Conservation (phyloP, 73 alveolate species). For the Uronychia binucleata region DNA sequence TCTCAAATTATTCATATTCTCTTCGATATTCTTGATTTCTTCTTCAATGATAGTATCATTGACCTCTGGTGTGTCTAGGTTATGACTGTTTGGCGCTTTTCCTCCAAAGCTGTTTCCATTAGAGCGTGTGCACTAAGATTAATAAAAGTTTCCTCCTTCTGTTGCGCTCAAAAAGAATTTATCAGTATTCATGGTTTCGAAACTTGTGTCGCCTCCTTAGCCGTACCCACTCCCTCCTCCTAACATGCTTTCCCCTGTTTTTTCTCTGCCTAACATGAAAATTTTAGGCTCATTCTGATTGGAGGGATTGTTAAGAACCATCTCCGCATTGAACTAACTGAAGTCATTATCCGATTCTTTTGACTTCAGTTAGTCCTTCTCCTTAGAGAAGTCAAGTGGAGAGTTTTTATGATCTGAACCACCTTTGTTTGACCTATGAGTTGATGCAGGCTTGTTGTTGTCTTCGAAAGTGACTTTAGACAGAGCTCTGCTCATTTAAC, state of each 20-base stretch:
- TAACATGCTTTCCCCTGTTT: neutral
- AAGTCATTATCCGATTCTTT: no score
- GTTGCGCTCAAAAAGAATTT: slow-evolving; percentile 19
- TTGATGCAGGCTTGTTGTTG: slow-evolving; percentile 18
- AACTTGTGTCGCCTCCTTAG: slow-evolving; percentile 48
- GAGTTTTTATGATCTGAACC: neutral
- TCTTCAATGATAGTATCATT: slow-evolving; percentile 35
- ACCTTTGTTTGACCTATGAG: neutral
- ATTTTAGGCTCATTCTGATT: neutral
- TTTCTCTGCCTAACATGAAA: slow-evolving; percentile 6
- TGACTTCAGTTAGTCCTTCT: no score
- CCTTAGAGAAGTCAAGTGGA: neutral
- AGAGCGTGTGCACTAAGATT: neutral
- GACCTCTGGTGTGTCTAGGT: neutral
- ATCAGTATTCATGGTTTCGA: slow-evolving; percentile 52
- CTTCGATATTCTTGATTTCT: slow-evolving; percentile 38
- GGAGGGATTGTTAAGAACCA: neutral
- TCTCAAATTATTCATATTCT: slow-evolving; percentile 37
- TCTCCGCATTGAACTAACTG: no score
- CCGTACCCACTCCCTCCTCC: slow-evolving; percentile 2
- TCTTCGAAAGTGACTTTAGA: slow-evolving; percentile 33
- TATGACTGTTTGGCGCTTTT: slow-evolving; percentile 1
- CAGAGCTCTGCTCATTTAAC: neutral
- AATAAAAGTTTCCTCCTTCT: neutral
- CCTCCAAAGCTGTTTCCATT: slow-evolving; percentile 1